A percentile compares a stretch with the other conserved stretches of the same genome.
Evolutionary conservation across 108 stramenopile species (phyloP).

Genomic region (Pseudonitzschia pungens): DNA sequence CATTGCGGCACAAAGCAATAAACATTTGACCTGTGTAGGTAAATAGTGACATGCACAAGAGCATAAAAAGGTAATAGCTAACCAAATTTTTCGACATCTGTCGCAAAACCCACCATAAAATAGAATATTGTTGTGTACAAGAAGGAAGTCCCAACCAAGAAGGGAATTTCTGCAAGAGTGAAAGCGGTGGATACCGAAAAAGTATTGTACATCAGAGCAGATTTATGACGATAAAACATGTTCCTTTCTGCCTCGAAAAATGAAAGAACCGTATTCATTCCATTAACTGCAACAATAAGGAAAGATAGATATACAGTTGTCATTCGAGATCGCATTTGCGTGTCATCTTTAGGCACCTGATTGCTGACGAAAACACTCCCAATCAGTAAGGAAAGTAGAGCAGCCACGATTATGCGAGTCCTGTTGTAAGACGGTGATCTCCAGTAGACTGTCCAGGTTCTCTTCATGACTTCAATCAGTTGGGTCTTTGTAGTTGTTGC

Average conservation of each 20-base stretch:
- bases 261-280: slow-evolving; percentile 55
- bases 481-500: slow-evolving; percentile 47
- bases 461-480: slow-evolving; percentile 37
- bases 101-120: slow-evolving; percentile 52
- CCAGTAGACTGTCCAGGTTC: slow-evolving; percentile 53
- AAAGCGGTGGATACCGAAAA: slow-evolving; percentile 43
- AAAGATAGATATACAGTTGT: slow-evolving; percentile 62
- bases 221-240: slow-evolving; percentile 79
- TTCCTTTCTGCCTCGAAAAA: slow-evolving; percentile 74
- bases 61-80: slow-evolving; percentile 27
- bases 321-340: slow-evolving; percentile 59
- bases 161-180: slow-evolving; percentile 63
- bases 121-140: slow-evolving; percentile 59
- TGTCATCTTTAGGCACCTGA: slow-evolving; percentile 47
- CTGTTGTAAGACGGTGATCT: slow-evolving; percentile 66
- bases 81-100: slow-evolving; percentile 49
- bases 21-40: slow-evolving; percentile 49
- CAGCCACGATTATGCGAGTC: slow-evolving; percentile 48
- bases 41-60: slow-evolving; percentile 24
- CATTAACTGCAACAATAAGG: slow-evolving; percentile 59
- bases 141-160: slow-evolving; percentile 48
- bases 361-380: slow-evolving; percentile 51
- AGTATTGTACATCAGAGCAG: slow-evolving; percentile 63
- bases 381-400: slow-evolving; percentile 58
- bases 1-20: slow-evolving; percentile 52